Conservation (phyloP, 78 protist genomes). For the Chrysochromulina tobinii region DNA sequence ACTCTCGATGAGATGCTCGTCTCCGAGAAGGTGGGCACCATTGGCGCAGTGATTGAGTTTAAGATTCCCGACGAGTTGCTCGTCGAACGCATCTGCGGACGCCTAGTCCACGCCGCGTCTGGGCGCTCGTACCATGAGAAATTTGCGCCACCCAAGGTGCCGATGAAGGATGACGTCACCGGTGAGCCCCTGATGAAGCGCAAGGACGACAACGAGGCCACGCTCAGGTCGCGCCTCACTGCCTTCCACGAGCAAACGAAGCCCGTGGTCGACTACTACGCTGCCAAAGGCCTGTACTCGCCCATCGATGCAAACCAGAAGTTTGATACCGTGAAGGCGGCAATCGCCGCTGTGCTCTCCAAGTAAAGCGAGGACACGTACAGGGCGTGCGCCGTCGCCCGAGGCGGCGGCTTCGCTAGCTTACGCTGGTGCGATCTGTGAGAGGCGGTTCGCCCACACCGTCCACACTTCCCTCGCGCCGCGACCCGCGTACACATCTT, state of each 20-base stretch:
- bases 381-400: too few relatives aligned
- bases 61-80: constrained; percentile 81
- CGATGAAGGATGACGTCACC: constrained; percentile 75
- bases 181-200: constrained; percentile 92
- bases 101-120: constrained; percentile 81
- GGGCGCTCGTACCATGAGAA: constrained; percentile 87
- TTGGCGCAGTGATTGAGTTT: constrained; percentile 76
- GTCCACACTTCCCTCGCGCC: too few relatives aligned
- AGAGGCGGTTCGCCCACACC: too few relatives aligned
- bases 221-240: constrained; percentile 55
- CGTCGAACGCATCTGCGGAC: constrained; percentile 87
- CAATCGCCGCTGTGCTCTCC: neutral
- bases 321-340: neutral
- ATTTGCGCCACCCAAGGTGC: constrained; percentile 48
- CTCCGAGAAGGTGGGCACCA: constrained; percentile 34
- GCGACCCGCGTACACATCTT: too few relatives aligned
- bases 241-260: constrained; percentile 58
- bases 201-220: constrained; percentile 85
- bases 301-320: constrained; percentile 36
- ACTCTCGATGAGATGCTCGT: constrained; percentile 39
- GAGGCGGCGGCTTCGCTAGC: too few relatives aligned
- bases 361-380: neutral
- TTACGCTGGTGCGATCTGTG: too few relatives aligned
- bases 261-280: constrained; percentile 70
- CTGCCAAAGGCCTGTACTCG: neutral